Base-by-base conservation (phyloP, 768 basidiomycete genomes). In the Rossbeevera mucosa region DNA sequence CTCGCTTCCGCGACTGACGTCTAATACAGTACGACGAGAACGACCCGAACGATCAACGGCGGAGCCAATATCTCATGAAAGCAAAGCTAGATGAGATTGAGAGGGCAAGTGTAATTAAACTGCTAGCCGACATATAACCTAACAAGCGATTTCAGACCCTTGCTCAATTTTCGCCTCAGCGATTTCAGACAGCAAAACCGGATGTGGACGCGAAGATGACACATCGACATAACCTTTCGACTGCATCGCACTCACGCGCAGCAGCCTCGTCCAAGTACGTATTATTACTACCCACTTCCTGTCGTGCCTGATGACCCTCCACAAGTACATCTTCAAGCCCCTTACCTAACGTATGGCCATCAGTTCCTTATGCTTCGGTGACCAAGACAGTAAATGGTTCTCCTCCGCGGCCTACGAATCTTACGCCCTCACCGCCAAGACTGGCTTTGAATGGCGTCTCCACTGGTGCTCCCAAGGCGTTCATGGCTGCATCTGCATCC, bases 71-170 rank as follows among this genome's bases (percentile, higher is more conserved):
- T 57, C 69, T 85, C 40, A 81, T 91, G 82, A 82, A 76, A 58
- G 82, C 83, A 16, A 80, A 86, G 64, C 71, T 92, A 21, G 90
- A 92, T 63, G 85, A 86, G 67, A 86, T 92, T 44, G 89, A 92
- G 64, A 78, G 78, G 75, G 88, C 78, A 26, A 59, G 74, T 54
- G 7, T 60, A 60, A 47, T 48, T 22, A 38, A 58, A 18, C 36
- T 46, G 7, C 21, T 24, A 33, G 36, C 40, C 43, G 53, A 38
- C 8, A 38, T 30, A 20, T 30, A 29, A 44, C 13, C 42, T 66
- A 22, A 64, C 52, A 51, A 54, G 13, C 31, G 14, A 44, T 64
- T 45, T 52, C 36, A 86, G 83, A 78, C 79, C 48, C 74, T 88
- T 61, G 82, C 79, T 13, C 81, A 83, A 54, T 79, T 87, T 47